Percentiles rank a stretch among this genome's conserved stretches.
phyloP scores from a whole-genome alignment of 202 grass and related monocot genomes.

The Elaeis oleifera region DNA sequence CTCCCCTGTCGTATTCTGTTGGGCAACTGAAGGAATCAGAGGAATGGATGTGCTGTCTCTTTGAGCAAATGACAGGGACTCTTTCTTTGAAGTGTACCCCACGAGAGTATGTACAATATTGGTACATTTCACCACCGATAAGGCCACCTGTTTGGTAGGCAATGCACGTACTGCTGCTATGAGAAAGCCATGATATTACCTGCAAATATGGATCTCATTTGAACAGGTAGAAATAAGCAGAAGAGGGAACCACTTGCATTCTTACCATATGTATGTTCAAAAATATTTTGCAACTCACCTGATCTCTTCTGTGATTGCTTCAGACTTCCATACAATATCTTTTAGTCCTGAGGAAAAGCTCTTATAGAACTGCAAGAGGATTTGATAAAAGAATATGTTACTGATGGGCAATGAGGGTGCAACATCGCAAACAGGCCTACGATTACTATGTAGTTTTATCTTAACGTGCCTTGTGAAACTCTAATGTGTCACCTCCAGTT shows the following conservation, averaged over 20 bases:
- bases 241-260: no score
- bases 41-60: no score
- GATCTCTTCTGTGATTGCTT: slow-evolving; percentile 29
- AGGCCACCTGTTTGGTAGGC: no score
- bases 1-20: no score
- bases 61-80: no score
- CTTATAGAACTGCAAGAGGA: slow-evolving; percentile 71
- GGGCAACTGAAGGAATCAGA: no score
- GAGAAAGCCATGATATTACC: slow-evolving; percentile 6
- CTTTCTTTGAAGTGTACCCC: no score
- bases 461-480: slow-evolving; percentile 75
- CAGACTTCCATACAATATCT: slow-evolving; percentile 91
- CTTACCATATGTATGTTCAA: no score
- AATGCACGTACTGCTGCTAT: neutral
- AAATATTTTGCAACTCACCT: slow-evolving; percentile 5
- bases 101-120: no score
- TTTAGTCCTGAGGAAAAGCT: slow-evolving; percentile 77
- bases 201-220: slow-evolving; percentile 9
- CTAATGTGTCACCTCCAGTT: slow-evolving; percentile 92
- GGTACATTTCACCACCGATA: no score
- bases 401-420: neutral
- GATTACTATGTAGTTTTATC: neutral
- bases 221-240: neutral
- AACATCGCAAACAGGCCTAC: no score
- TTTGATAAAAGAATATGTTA: slow-evolving; percentile 2